Percentiles rank a stretch among this genome's conserved stretches.
phyloP scores from a whole-genome alignment of 2,329 filamentous ascomycete species.

The Decorospora gaudefroyi region DNA sequence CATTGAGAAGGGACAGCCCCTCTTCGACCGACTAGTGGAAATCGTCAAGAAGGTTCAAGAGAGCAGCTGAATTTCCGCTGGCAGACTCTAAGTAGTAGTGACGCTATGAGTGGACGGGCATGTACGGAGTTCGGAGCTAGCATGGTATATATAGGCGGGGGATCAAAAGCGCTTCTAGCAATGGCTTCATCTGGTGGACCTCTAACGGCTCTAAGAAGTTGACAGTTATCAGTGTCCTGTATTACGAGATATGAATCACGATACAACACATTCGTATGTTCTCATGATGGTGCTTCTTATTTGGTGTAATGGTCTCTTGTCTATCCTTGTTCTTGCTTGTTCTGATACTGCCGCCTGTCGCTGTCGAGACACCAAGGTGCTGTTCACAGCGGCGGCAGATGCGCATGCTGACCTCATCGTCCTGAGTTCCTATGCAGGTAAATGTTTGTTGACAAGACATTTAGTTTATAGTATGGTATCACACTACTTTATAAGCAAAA shows the following conservation, averaged over 20 bases:
- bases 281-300: no score
- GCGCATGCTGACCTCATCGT: no score
- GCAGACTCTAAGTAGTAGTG: slow-evolving; percentile 19
- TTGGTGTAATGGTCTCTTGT: no score
- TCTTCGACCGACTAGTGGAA: slow-evolving; percentile 75
- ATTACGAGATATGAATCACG: slow-evolving; percentile 26
- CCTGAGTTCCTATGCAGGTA: no score
- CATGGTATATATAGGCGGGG: slow-evolving; percentile 7
- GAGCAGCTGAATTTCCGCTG: slow-evolving; percentile 24
- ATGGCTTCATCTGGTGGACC: slow-evolving; percentile 7
- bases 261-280: no score
- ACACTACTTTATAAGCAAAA: no score
- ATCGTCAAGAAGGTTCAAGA: slow-evolving; percentile 81
- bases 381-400: no score
- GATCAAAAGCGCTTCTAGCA: slow-evolving; percentile 15
- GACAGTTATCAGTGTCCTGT: slow-evolving; percentile 12
- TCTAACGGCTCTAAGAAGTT: slow-evolving; percentile 11
- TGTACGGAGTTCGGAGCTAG: slow-evolving; percentile 5
- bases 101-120: neutral
- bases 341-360: no score
- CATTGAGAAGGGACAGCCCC: slow-evolving; percentile 73
- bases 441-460: no score
- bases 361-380: no score
- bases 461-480: no score
- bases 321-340: no score